Evolutionary conservation across 78 protist species (phyloP), one percentile per base, ranked within the genome.

Genomic region (Dictyostelium capitatum): DNA sequence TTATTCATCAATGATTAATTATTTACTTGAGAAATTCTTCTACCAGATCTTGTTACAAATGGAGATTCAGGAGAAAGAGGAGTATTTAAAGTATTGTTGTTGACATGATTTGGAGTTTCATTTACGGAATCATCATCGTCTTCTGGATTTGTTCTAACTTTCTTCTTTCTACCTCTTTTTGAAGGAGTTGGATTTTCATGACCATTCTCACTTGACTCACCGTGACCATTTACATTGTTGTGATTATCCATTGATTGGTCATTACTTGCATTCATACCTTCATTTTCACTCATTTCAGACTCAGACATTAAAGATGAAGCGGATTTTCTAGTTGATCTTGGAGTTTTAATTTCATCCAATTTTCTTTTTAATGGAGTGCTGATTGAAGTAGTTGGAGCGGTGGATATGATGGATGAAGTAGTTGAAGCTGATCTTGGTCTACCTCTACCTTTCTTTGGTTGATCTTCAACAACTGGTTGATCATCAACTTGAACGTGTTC

Each of bases 111-210:
- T 59, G 69, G 7, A 11, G 69, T 59, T n/a, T 30, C 10, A 25
- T 30, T 37, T n/a, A 32, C 14, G 4, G 32, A 8, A 59, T 59
- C 65, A 7, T 56, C n/a, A 0, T 56, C 65, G 10, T 62, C 70
- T 62, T 62, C 70, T 11, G 70, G 70, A 11, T 62, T 62, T n/a
- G 70, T 30, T 62, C 70, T 62, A 4, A 62, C 23, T 37, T 62
- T 62, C 28, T 80, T 80, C 85, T 80, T 80, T 54, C 85, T 54
- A 59, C 77, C 73, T 59, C 85, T 80, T n/a, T 67, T 20, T 8
- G 73, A 70, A 19, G 85, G 85, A 20, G 85, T 80, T 11, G n/a
- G 70, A 62, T 62, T 62, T 62, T 25, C 70, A 11, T 62, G 32
- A 4, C 70, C 70, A 62, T 62, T 62, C 23, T 62, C 67, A 57